Evolutionary conservation across 2,329 filamentous ascomycete genomes (phyloP).

Genomic region (Colletotrichum sp.): DNA sequence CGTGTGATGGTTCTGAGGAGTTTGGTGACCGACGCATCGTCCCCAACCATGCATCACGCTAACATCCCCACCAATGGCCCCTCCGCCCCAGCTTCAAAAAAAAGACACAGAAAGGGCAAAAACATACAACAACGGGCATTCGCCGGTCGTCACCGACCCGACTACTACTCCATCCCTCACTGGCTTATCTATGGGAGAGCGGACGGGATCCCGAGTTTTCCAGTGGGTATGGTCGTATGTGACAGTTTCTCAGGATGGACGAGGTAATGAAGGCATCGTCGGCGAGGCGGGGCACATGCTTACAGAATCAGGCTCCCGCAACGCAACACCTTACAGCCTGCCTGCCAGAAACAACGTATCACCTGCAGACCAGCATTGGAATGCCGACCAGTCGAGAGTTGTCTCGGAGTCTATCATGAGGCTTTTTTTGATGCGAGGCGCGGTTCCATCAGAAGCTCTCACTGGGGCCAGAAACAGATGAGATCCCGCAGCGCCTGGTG

Average conservation of each 20-base stretch:
- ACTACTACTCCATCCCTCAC: neutral
- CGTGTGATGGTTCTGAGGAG: neutral
- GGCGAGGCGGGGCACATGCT: neutral
- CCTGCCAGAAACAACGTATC: neutral
- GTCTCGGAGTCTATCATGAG: neutral
- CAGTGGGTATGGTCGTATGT: neutral
- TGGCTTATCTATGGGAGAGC: neutral
- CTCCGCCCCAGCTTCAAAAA: neutral
- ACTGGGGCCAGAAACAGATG: neutral
- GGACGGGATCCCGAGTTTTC: neutral
- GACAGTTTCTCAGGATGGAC: accelerated
- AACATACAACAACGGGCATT: neutral
- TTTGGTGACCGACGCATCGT: neutral
- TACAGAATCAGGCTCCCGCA: neutral
- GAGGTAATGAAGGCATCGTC: neutral
- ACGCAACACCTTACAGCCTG: neutral
- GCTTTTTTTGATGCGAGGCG: neutral
- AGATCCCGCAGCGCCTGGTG: neutral
- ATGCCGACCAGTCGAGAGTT: accelerated
- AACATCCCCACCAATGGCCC: neutral
- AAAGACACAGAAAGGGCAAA: neutral
- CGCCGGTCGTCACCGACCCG: neutral
- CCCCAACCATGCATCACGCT: neutral
- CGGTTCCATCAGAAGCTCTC: neutral
- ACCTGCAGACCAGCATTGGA: neutral